Base-by-base conservation (phyloP, 2,329 filamentous ascomycete species). In the Trichophyton verrucosum region DNA sequence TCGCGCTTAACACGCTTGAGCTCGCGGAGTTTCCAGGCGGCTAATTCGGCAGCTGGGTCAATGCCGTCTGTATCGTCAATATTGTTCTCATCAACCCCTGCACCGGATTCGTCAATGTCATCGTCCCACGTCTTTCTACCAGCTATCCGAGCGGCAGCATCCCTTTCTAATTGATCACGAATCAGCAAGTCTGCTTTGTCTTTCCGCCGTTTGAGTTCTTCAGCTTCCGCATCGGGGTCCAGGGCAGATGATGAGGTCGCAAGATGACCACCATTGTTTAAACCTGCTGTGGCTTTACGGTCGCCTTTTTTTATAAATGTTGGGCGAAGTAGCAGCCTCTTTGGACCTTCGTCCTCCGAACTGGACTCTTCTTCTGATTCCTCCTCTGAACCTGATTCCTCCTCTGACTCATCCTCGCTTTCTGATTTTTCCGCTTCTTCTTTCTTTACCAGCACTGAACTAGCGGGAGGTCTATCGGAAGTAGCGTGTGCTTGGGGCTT, bases 1-100 rank as follows among this genome's bases (percentile, higher is more conserved):
- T 94, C 88, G 58, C 94, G 85, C 76, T 92, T 91, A 66, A 97
- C 84, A 7, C 94, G 87, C 73, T 86, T 87, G 47, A 99, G 80
- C 75, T 99, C 94, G 57, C 94, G 86, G 57, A 99, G 80, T 71
- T 92, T 94, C 92, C 94, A 99, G 0, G 91, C 91, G 5, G 91
- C 91, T 64, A 87, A 83, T 73, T 99, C 94, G 6, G 89, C 91
- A 64, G 88, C 91, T 0, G 89, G 88, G 72, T 97, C 91, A 2
- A 91, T 68, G 40, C 85, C 89, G 71, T 99, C 94, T 1, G 86
- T 89, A 68, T 96, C 94, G 73, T 97, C 90, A 20, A 97, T 86
- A 56, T 89, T 88, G 38, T 85, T 84, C 61, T 84, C 83, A 27
- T 83, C 84, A 22, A 82, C 81, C 3, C 85, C 83, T n/a, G 85